Conservation (phyloP, 179 eudicot genomes). For the Beta lomatogona region DNA sequence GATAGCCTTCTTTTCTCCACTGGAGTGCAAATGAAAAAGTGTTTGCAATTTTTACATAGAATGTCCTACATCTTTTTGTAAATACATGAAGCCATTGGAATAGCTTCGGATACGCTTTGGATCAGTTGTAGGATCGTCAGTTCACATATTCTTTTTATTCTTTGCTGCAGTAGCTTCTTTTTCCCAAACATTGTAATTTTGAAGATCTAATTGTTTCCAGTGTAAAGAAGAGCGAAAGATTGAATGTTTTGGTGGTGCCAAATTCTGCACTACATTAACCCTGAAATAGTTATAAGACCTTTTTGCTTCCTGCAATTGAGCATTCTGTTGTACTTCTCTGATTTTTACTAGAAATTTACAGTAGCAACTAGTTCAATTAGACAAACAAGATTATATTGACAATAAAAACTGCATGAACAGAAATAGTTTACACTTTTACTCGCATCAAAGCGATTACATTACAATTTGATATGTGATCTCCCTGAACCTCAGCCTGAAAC, state of each 20-base stretch:
- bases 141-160: conserved; percentile 18
- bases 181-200: conserved; percentile 14
- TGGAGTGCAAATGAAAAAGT: conserved; percentile 5
- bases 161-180: not conserved
- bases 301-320: conserved; percentile 4
- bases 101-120: conserved; percentile 9
- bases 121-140: conserved; percentile 20
- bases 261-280: conserved; percentile 19
- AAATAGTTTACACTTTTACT: conserved; percentile 12
- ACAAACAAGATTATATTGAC: conserved; percentile 8
- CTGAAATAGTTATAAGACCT: not conserved
- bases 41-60: conserved; percentile 2
- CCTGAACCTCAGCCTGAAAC: conserved; percentile 5
- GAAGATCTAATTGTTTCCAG: conserved; percentile 8
- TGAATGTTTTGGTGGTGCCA: conserved; percentile 16
- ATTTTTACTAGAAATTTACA: not conserved
- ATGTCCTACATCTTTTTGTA: conserved; percentile 42
- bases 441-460: conserved; percentile 22
- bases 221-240: conserved; percentile 10
- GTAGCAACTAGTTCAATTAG: not conserved
- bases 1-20: not conserved
- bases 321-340: not conserved
- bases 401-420: not conserved
- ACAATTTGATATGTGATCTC: conserved; percentile 20
- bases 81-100: conserved; percentile 31